Evolutionary conservation across 371 early-diverging fungal species (phyloP).

Genomic region (Mortierella sp.): DNA sequence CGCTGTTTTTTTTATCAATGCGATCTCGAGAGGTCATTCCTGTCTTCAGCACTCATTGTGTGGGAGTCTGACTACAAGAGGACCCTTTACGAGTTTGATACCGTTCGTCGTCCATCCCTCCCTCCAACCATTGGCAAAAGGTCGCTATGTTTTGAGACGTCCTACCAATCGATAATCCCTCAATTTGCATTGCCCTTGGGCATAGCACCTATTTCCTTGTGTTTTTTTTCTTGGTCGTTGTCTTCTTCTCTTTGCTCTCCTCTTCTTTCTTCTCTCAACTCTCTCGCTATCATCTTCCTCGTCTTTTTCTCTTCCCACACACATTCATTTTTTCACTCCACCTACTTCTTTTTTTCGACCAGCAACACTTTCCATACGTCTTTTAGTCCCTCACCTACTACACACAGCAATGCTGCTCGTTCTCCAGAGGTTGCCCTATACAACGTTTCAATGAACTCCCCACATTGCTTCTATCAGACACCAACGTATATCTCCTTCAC

Average conservation of each 20-base stretch:
- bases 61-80: not conserved
- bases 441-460: no score
- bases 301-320: not conserved
- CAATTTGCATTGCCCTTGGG: not conserved
- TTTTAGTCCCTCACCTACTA: no score
- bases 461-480: no score
- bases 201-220: not conserved
- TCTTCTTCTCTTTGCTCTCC: not conserved
- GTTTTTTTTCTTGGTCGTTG: not conserved
- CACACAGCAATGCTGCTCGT: no score
- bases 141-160: not conserved
- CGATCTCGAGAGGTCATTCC: not conserved
- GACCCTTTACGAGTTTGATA: not conserved
- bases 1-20: conserved; percentile 1
- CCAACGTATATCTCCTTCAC: no score
- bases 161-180: not conserved
- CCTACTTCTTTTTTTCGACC: no score
- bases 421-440: no score
- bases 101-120: not conserved
- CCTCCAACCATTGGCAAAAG: not conserved
- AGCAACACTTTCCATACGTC: no score
- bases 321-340: not conserved
- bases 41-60: not conserved
- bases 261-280: not conserved
- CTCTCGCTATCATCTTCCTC: not conserved